Evolutionary conservation across 139 green algal genomes (phyloP).

Genomic region (Coccomyxa sp.): DNA sequence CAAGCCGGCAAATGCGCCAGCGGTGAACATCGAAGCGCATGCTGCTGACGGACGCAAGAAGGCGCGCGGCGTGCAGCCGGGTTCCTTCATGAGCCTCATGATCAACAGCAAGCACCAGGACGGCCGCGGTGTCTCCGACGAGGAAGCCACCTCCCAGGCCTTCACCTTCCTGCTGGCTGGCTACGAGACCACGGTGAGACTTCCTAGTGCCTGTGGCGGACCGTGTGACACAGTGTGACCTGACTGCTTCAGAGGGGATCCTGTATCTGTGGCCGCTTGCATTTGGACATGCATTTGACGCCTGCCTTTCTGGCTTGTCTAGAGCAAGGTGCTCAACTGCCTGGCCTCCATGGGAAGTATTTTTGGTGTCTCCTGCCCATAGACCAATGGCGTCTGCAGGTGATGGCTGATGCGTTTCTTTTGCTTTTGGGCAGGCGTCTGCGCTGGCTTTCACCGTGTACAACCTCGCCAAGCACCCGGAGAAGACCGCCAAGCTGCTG

Average conservation of each 20-base stretch:
- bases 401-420: too few relatives aligned
- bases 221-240: too few relatives aligned
- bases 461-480: not conserved
- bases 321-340: too few relatives aligned
- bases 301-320: too few relatives aligned
- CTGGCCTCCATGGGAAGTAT: too few relatives aligned
- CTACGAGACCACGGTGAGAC: not conserved
- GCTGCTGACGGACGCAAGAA: not conserved
- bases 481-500: not conserved
- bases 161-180: conserved; percentile 16
- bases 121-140: not conserved
- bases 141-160: conserved; percentile 4
- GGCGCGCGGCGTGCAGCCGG: not conserved
- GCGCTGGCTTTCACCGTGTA: conserved; percentile 1
- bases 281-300: too few relatives aligned
- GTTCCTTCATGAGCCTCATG: conserved; percentile 6
- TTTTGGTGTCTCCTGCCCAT: too few relatives aligned
- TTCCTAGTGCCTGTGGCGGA: too few relatives aligned
- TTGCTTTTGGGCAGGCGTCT: not conserved
- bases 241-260: too few relatives aligned
- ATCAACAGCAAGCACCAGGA: not conserved
- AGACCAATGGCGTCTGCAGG: too few relatives aligned
- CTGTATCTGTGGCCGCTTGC: too few relatives aligned
- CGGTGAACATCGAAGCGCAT: not conserved
- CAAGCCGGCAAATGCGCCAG: not conserved